Evolutionary conservation across 352 stramenopile species (phyloP).

Genomic region (Phytophthora kernoviae): DNA sequence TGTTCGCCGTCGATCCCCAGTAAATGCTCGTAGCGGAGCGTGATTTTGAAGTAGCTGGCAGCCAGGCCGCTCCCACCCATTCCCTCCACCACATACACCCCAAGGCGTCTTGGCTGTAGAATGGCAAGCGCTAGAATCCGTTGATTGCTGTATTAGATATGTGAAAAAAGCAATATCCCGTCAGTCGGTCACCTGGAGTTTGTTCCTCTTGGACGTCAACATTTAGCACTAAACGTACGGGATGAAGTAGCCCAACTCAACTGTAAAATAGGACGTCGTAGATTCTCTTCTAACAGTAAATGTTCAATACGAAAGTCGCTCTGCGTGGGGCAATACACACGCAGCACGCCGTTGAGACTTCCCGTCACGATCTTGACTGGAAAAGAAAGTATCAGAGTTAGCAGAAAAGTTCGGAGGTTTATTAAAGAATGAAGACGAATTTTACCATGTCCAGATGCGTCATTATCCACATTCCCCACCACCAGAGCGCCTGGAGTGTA

Average conservation of each 20-base stretch:
- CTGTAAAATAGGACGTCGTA: conserved; percentile 88
- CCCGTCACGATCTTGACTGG: conserved; percentile 90
- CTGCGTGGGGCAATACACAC: conserved; percentile 82
- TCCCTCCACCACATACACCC: conserved; percentile 82
- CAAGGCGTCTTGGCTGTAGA: conserved; percentile 82
- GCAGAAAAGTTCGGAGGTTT: background rate
- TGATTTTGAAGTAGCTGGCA: conserved; percentile 85
- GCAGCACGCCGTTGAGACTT: conserved; percentile 84
- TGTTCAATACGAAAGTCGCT: conserved; percentile 90
- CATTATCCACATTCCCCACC: conserved; percentile 90
- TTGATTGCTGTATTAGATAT: conserved; percentile 48
- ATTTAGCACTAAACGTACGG: conserved; percentile 53
- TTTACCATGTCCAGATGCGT: conserved; percentile 54
- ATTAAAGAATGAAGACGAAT: background rate
- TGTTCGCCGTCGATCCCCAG: conserved; percentile 89
- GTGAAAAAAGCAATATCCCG: background rate
- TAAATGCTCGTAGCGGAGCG: conserved; percentile 84
- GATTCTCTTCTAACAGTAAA: conserved; percentile 86
- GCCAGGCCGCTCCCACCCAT: conserved; percentile 75
- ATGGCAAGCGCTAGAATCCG: conserved; percentile 76
- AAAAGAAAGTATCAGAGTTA: background rate
- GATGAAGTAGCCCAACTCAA: conserved; percentile 85
- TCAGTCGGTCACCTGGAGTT: conserved; percentile 4
- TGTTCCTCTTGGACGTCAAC: conserved; percentile 1
- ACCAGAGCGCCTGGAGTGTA: conserved; percentile 77